Conservation (phyloP, 495 filamentous ascomycete species). For the Astrothelium macrocarpum region DNA sequence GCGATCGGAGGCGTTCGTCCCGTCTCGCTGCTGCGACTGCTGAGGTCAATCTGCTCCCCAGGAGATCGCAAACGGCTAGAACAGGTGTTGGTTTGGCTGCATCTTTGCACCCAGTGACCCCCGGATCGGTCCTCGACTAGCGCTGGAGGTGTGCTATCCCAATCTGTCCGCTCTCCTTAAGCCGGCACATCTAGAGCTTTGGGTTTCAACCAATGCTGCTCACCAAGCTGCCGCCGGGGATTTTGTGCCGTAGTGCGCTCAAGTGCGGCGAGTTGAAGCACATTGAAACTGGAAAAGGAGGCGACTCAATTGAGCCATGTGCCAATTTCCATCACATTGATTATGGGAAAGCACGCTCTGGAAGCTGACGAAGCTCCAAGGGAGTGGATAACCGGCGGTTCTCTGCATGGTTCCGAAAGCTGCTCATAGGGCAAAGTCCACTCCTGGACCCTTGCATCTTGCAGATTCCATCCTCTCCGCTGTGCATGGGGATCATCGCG, state of each 20-base stretch:
- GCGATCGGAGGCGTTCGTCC: neutral
- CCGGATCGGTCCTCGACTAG: neutral
- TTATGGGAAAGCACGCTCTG: neutral
- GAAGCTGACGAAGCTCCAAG: conserved; percentile 1
- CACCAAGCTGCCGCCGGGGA: neutral
- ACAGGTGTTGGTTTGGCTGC: neutral
- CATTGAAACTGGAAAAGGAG: neutral
- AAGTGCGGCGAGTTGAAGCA: neutral
- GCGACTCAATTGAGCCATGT: neutral
- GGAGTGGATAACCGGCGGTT: conserved; percentile 2
- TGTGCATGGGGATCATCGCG: conserved; percentile 4
- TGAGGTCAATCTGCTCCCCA: neutral
- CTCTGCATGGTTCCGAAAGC: neutral
- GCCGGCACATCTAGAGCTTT: neutral
- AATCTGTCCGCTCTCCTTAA: neutral
- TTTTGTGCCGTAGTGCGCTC: neutral
- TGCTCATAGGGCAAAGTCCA: neutral
- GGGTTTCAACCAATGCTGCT: neutral
- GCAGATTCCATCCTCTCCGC: neutral
- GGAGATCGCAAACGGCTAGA: neutral
- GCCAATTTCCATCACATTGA: conserved; percentile 6
- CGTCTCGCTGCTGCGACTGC: neutral
- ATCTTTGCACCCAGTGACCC: neutral
- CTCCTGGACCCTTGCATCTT: neutral
- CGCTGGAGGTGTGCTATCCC: neutral